Base-by-base conservation (phyloP, 2,329 filamentous ascomycete species). In the Trichoderma sp. region DNA sequence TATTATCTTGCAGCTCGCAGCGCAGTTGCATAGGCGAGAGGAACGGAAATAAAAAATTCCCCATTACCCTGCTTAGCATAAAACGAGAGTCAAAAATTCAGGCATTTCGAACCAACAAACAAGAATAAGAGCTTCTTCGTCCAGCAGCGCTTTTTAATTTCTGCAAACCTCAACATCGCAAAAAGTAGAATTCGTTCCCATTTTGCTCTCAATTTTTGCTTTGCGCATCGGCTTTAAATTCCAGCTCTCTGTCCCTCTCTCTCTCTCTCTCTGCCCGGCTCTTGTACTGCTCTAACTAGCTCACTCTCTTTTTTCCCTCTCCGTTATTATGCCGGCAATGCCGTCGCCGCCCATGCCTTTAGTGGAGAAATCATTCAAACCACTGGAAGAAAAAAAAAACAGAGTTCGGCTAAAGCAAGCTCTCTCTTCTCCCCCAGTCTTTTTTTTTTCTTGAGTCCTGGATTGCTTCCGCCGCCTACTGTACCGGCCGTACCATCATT, bases 21-120 rank as follows among this genome's bases (percentile, higher is more conserved):
- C 43, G 62, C 62, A 65, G 62, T 57, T 57, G 43, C 49, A 60
- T 53, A 57, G 56, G 56, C 62, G 53, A 66, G 24, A 19, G 27
- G 40, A 13, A 40, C 40, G 53, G 52, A 24, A 56, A 37, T 55
- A 27, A 65, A 43, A n/a, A n/a, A 8, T n/a, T n/a, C 40, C 10
- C 40, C 40, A 43, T 43, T 8, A 0, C 27, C 6, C 37, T 57
- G 33, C n/a, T 43, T 14, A 13, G 29, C 16, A 43, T 24, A 43
- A 43, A 31, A 52, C 4, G 10, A 24, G 3, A 7, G 2, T 27
- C 31, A 7, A 27, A 13, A 52, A 2, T 35, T 2, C 13, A 14
- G 19, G 5, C 33, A 4, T 24, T 13, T 37, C 2, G 3, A 43
- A 2, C 8, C 40, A 19, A 19, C 40, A 43, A n/a, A 43, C 0